A percentile compares a stretch with the other conserved stretches of the same genome.
These are phyloP conservation scores for Trichoderma sp. DNA, from an alignment of 2,329 filamentous ascomycete species.

Conservation along the genomic window DNA sequence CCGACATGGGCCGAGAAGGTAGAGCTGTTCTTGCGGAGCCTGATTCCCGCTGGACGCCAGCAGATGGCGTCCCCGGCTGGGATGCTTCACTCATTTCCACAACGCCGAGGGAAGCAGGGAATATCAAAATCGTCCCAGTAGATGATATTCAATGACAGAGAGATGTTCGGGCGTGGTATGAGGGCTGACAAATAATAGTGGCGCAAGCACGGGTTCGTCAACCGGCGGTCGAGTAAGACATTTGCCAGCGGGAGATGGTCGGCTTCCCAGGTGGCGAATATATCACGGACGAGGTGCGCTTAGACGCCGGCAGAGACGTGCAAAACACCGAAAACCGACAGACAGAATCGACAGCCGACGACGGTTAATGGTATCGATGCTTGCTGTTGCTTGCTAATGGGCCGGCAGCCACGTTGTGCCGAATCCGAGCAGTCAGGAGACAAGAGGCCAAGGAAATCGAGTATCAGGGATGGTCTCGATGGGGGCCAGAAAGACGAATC, in stretches of 20 bases:
- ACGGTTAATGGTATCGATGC: conserved; percentile 4
- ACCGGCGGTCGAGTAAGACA: conserved; percentile 6
- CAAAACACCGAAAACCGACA: neutral
- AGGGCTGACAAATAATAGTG: conserved; percentile 28
- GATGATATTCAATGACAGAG: conserved; percentile 10
- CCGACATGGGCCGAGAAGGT: conserved; percentile 45
- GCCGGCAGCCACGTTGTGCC: conserved; percentile 25
- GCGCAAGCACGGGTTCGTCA: conserved; percentile 21
- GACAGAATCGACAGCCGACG: neutral
- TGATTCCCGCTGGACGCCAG: conserved; percentile 40
- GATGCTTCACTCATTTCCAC: conserved; percentile 42
- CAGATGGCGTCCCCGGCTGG: conserved; percentile 34
- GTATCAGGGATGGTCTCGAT: conserved; percentile 14
- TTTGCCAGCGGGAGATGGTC: conserved; percentile 5
- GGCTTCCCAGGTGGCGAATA: conserved; percentile 22
- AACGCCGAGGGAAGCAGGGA: conserved; percentile 8
- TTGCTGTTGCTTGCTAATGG: neutral
- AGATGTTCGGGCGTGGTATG: conserved; percentile 24
- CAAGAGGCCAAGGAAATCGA: neutral
- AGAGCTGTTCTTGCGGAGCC: conserved; percentile 43
- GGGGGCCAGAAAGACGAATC: conserved; percentile 7
- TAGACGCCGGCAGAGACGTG: neutral
- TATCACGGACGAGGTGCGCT: neutral
- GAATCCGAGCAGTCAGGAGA: conserved; percentile 26
- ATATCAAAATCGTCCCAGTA: neutral